Evolutionary conservation across 2,329 filamentous ascomycete species (phyloP).

Genomic region (Aspergillus ruber): DNA sequence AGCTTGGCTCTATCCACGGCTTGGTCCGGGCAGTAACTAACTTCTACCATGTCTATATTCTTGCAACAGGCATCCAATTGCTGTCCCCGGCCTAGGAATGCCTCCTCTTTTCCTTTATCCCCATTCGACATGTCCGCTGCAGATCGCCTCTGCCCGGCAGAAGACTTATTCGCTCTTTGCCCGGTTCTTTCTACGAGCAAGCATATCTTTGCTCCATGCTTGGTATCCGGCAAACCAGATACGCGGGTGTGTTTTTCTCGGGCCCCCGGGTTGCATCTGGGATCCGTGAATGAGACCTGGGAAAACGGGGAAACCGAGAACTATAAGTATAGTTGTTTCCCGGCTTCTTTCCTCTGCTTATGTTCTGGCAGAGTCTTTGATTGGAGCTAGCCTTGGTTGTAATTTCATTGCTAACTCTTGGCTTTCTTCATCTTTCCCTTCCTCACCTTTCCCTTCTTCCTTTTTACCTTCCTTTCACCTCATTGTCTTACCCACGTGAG

Average conservation of each 20-base stretch:
- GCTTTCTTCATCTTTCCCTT: background rate
- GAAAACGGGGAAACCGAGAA: background rate
- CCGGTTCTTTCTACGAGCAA: background rate
- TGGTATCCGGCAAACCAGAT: constrained; percentile 8
- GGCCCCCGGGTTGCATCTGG: background rate
- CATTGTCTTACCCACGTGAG: background rate
- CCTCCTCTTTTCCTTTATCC: background rate
- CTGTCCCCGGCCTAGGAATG: background rate
- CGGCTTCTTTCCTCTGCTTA: background rate
- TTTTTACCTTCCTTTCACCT: background rate
- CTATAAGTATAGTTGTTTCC: background rate
- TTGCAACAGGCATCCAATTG: background rate
- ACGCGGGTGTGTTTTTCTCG: constrained; percentile 2
- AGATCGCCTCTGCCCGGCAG: background rate
- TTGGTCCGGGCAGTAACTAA: no score
- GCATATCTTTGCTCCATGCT: background rate
- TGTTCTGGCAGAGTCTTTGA: background rate
- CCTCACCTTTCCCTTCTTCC: background rate
- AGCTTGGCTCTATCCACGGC: no score
- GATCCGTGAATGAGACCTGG: background rate
- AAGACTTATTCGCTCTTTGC: background rate
- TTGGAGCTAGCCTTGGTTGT: background rate
- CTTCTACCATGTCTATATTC: background rate
- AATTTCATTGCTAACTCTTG: background rate
- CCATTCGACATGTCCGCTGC: background rate